These are phyloP conservation scores for Epichloe scottii DNA, from an alignment of 2,329 filamentous ascomycete species.

Conservation along the genomic window DNA sequence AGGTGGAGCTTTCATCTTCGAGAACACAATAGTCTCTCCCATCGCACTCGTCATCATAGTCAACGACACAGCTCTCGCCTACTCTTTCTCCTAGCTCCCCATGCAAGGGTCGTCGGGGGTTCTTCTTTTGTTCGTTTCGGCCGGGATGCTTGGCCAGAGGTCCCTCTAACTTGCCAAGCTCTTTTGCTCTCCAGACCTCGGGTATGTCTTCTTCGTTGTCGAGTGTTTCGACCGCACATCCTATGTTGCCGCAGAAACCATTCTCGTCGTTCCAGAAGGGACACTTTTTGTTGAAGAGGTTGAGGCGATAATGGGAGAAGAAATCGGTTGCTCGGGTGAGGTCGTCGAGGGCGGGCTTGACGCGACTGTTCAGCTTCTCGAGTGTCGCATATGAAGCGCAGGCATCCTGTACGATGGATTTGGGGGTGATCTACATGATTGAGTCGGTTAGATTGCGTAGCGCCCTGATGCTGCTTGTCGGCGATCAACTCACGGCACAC, in stretches of 20 bases:
- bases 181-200: constrained; percentile 77
- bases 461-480: not conserved
- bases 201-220: constrained; percentile 95
- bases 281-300: constrained; percentile 86
- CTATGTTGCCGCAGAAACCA: constrained; percentile 93
- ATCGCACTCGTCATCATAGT: constrained; percentile 95
- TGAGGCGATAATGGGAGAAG: constrained; percentile 94
- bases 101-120: constrained; percentile 61
- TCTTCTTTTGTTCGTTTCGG: constrained; percentile 57
- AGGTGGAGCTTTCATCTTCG: constrained; percentile 76
- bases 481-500: constrained; percentile 36
- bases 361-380: constrained; percentile 65
- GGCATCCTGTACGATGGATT: constrained; percentile 81
- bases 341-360: constrained; percentile 66
- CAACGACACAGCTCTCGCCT: constrained; percentile 90
- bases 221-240: constrained; percentile 87
- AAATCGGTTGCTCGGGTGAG: constrained; percentile 86
- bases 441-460: not conserved
- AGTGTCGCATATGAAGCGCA: constrained; percentile 89
- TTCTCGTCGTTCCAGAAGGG: constrained; percentile 93
- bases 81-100: constrained; percentile 76
- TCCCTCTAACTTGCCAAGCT: constrained; percentile 83
- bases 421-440: constrained; percentile 62
- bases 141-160: constrained; percentile 84
- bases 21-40: constrained; percentile 93